phyloP scores from a whole-genome alignment of 257 asterid species.

The Salvia hispanica region DNA sequence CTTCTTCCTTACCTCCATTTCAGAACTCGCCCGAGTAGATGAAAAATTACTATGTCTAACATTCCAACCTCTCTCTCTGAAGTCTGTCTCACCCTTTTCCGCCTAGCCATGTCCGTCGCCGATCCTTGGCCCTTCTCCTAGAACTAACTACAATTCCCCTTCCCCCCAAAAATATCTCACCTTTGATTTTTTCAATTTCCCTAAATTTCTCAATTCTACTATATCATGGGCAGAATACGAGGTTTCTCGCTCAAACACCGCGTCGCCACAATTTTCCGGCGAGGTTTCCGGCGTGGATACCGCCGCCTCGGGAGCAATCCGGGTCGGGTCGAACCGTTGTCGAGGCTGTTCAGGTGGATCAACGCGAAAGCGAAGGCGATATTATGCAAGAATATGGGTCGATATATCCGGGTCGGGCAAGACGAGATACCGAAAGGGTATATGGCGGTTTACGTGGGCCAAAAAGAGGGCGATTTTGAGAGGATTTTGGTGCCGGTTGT shows the following conservation, averaged over 20 bases:
- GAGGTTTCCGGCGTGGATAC: conserved; percentile 42
- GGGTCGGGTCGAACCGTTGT: conserved; percentile 35
- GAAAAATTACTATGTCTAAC: conserved; percentile 51
- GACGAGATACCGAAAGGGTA: conserved; percentile 65
- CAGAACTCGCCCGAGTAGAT: conserved; percentile 30
- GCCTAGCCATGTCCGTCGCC: conserved; percentile 66
- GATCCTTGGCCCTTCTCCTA: conserved; percentile 85
- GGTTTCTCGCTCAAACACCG: conserved; percentile 72
- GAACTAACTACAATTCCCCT: background rate
- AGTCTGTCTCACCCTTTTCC: conserved; percentile 54
- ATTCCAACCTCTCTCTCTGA: conserved; percentile 59
- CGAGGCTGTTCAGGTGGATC: conserved; percentile 55
- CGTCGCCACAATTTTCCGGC: conserved; percentile 57
- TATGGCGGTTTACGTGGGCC: conserved; percentile 82
- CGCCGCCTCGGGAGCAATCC: conserved; percentile 28
- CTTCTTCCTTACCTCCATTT: background rate
- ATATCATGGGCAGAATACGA: conserved; percentile 49
- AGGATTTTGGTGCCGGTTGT: conserved; percentile 75
- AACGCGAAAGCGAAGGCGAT: conserved; percentile 56
- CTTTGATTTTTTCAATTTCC: background rate
- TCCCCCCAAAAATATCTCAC: background rate
- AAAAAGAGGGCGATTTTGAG: conserved; percentile 57
- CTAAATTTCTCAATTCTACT: background rate
- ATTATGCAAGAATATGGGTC: conserved; percentile 23
- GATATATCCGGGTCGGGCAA: conserved; percentile 45